Evolutionary conservation across 306 rosid species (phyloP), one percentile per base, ranked within the genome.

Genomic region (Ormosia emarginata): DNA sequence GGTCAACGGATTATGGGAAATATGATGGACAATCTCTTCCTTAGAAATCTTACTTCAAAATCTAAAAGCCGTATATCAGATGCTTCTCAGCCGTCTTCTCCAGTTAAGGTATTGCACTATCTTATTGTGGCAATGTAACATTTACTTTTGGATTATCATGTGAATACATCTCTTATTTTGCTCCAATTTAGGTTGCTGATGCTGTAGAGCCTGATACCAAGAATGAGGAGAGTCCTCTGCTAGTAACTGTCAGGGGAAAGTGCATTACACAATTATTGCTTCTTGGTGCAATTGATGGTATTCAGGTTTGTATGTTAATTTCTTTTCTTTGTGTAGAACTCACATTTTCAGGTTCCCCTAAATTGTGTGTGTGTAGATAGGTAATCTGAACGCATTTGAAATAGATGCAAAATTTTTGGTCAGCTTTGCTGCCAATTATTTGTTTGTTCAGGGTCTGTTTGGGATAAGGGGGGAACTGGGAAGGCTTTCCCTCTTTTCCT

Each of bases 1-100:
- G 98, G 99, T 83, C 98, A 96, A 85, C 91, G 99, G 67, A 90
- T 96, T 41, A 94, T 96, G 94, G 97, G 97, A 75, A 92, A 92
- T 86, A 79, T 92, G 96, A 90, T 92, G 98, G 99, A 90, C 33
- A 96, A 96, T 88, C 81, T 96, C 82, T 92, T 96, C 64, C 94
- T 91, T 78, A 87, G 99, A 86, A 96, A 89, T 94, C 93, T 88
- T 73, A 86, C 98, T 63, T 88, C 97, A 47, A 96, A 91, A 83
- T 78, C 99, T 39, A 94, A 90, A 89, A 69, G 43, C 83, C 88
- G 12, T 52, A 32, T 80, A 58, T 81, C 93, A 33, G 98, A 92
- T 71, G 94, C 84, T 77, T 93, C 97, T 46, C 89, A 87, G 61
- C 98, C 99, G 29, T 86, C 98, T 69, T 90, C 99, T 87, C 98